Base-by-base conservation (phyloP, 116 monocot genomes). In the Phalaenopsis hybrid region DNA sequence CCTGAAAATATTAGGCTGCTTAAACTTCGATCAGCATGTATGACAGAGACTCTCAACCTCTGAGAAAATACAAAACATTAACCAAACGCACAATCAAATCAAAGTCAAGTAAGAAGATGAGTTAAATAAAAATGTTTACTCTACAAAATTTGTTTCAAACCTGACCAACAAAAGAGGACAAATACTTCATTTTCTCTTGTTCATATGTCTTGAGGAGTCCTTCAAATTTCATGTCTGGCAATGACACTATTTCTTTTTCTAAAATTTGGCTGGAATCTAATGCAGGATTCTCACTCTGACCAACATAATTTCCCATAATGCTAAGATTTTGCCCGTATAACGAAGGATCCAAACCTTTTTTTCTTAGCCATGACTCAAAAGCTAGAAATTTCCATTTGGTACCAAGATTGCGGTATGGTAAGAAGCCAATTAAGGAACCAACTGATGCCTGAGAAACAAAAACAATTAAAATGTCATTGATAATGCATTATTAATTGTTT, bases 141-240 rank as follows among this genome's bases (percentile, higher is more conserved):
- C 43, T 44, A 61, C 21, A 65, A 81, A 16, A 65, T 51, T 55
- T 31, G 61, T 57, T 75, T 85, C 81, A 79, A 74, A 94, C 97
- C 93, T 98, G 94, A 79, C 97, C 97, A 87, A 98, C 81, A 85
- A 98, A 94, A 78, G 97, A 98, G 41, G 95, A 93, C 31, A 98
- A 85, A 76, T 93, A 98, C 76, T 87, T 89, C 61, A 81, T 85
- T 81, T 98, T 98, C 83, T 94, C 97, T 84, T 80, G 79, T 55
- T 98, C 92, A 81, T 98, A 94, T 65, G 85, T 80, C 12, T 87
- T 72, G 48, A 94, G 83, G 79, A 94, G 90, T 81, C 89, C 86
- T 89, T 94, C 90, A 86, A 92, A 88, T 82, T 90, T 94, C 84
- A 86, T 74, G 68, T 80, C 85, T 58, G 90, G 48, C 77, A 57